Evolutionary conservation across 306 rosid genomes (phyloP), one percentile per base, ranked within the genome.

Genomic region (Benincasa hispida): DNA sequence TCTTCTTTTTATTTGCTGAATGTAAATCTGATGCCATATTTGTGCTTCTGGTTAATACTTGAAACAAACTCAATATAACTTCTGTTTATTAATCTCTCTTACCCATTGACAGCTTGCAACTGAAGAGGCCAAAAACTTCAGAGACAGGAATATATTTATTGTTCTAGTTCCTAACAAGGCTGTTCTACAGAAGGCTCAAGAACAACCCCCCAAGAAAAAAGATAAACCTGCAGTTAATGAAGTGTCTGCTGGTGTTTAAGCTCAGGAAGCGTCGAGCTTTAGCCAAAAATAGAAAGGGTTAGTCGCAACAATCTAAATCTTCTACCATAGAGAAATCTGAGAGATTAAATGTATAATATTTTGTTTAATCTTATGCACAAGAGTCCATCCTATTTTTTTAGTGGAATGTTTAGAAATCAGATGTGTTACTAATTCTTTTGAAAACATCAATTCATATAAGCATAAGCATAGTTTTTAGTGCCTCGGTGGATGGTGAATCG

Each of bases 111-210:
- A 95, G 99, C 90, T 92, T 83, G 99, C 88, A 80, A 74, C 90
- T 15, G 99, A 92, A 86, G 99, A 92, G 81, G 81, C 90, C 65
- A 92, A 88, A 81, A 92, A 81, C 87, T 89, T 95, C 70, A 85
- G 91, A n/a, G 98, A 95, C 83, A 85, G 90, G 82, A 92, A 88
- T 80, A 78, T 95, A 34, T 85, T 60, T 81, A 86, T 95, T 86
- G 55, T 86, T 77, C 81, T 95, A 84, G 88, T 85, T 80, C 99
- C 98, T 57, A 95, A 95, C 68, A 92, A 90, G 88, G 89, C 91
- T 75, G 75, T 79, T 81, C 81, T 79, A 30, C 96, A 80, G 84
- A 95, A 95, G 80, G 78, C 88, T 79, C 93, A 79, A 89, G 97
- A 95, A 76, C 88, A 95, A 76, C 88, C 91, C 9, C 87, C 89